These are phyloP conservation scores for Amanita exitialis DNA, from an alignment of 768 basidiomycete genomes.

Conservation along the genomic window DNA sequence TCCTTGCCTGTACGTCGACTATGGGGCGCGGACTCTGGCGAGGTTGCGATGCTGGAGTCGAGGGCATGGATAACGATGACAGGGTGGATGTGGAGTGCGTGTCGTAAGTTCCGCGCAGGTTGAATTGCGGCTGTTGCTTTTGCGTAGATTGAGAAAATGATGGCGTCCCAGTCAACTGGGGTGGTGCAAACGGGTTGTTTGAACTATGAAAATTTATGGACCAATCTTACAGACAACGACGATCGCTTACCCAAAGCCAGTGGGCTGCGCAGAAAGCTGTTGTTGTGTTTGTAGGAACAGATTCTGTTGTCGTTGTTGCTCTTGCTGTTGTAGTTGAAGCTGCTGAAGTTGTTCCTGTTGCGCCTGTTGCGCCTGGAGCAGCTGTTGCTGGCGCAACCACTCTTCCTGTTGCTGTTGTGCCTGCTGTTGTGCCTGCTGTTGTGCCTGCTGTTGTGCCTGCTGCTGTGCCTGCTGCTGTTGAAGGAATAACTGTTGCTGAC, in stretches of 20 bases:
- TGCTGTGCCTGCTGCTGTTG: conserved; percentile 46
- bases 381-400: conserved; percentile 41
- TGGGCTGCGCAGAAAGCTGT: conserved; percentile 47
- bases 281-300: conserved; percentile 37
- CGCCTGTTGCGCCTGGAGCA: neutral
- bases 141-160: conserved; percentile 14
- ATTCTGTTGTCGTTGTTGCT: conserved; percentile 35
- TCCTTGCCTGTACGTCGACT: conserved; percentile 28
- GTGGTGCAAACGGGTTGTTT: conserved; percentile 90
- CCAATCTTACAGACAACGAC: conserved; percentile 8
- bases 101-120: conserved; percentile 60
- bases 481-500: conserved; percentile 59
- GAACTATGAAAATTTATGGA: conserved; percentile 39
- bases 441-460: conserved; percentile 41
- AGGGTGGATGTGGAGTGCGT: conserved; percentile 38
- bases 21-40: conserved; percentile 21
- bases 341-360: too few species aligned
- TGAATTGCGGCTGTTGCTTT: conserved; percentile 44
- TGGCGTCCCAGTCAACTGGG: conserved; percentile 23
- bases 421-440: too few species aligned
- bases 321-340: conserved; percentile 2
- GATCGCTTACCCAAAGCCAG: conserved; percentile 62
- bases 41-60: conserved; percentile 16
- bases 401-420: conserved; percentile 54
- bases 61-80: conserved; percentile 27